A percentile compares a stretch with the other conserved stretches of the same genome.
Conservation (phyloP, 768 basidiomycete species). For the Sarcomyxa edulis region DNA sequence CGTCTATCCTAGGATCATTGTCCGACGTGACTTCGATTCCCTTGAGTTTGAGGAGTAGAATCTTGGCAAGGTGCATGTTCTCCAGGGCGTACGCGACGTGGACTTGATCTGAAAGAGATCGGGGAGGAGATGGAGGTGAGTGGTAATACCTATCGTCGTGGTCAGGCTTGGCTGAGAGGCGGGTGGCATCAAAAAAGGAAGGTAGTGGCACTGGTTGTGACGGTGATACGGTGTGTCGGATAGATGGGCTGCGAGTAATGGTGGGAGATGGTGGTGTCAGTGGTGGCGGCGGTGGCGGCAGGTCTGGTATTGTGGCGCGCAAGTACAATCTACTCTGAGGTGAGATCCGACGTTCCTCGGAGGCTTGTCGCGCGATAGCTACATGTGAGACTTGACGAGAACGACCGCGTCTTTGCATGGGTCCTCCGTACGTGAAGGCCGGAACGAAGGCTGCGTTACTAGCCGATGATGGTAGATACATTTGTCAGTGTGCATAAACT, state of each 20-base stretch:
- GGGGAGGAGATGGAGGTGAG: conserved; percentile 36
- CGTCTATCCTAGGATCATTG: conserved; percentile 58
- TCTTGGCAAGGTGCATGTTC: conserved; percentile 61
- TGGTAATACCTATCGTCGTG: too few species aligned
- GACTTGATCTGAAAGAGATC: conserved; percentile 57
- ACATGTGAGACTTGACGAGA: conserved; percentile 31
- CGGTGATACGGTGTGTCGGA: conserved; percentile 16
- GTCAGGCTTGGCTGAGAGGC: conserved; percentile 30
- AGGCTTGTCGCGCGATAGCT: conserved; percentile 37
- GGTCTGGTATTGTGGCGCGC: not conserved
- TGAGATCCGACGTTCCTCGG: conserved; percentile 29
- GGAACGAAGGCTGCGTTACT: too few species aligned
- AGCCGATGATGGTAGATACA: too few species aligned
- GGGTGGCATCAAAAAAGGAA: conserved; percentile 19
- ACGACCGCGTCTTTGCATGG: conserved; percentile 17
- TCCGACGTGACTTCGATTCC: conserved; percentile 57
- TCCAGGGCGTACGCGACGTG: conserved; percentile 65
- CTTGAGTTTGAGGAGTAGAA: conserved; percentile 56
- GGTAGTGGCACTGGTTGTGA: conserved; percentile 21
- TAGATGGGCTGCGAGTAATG: conserved; percentile 13
- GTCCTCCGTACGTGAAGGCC: too few species aligned
- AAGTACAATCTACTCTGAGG: not conserved
- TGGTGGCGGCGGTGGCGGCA: not conserved
- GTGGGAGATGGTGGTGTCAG: not conserved
- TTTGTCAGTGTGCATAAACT: too few species aligned